Conservation (phyloP, 768 basidiomycete species). For the Mycena haematopus region DNA sequence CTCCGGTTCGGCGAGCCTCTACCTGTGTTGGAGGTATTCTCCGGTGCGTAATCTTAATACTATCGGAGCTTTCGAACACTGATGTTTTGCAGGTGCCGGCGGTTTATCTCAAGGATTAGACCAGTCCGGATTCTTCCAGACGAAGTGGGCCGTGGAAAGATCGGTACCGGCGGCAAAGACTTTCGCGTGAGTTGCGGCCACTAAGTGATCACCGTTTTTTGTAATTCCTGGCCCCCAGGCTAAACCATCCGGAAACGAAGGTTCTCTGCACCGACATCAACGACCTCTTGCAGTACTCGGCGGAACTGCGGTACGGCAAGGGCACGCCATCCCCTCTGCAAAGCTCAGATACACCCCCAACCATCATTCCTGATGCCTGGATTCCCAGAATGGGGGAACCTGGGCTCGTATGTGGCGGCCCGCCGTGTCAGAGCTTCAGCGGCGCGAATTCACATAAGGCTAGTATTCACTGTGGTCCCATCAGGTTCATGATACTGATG, state of each 20-base stretch:
- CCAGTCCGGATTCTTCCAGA: slow-evolving; percentile 65
- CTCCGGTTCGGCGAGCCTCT: slow-evolving; percentile 49
- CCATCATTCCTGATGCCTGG: slow-evolving; percentile 39
- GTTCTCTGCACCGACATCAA: slow-evolving; percentile 76
- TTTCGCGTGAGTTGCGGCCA: slow-evolving; percentile 52
- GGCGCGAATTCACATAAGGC: slow-evolving; percentile 68
- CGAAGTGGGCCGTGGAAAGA: slow-evolving; percentile 73
- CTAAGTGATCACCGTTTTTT: slow-evolving; percentile 5
- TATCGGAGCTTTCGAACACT: not conserved
- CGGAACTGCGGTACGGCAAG: slow-evolving; percentile 41
- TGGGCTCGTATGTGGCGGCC: slow-evolving; percentile 79
- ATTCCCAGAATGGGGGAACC: slow-evolving; percentile 68
- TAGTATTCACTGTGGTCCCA: slow-evolving; percentile 23
- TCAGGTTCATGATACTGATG: not conserved
- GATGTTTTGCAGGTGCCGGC: slow-evolving; percentile 62
- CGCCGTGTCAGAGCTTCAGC: slow-evolving; percentile 80
- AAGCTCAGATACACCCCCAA: slow-evolving; percentile 46
- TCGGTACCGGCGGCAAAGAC: slow-evolving; percentile 68
- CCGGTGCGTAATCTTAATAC: slow-evolving; percentile 50
- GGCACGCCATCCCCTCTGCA: slow-evolving; percentile 42
- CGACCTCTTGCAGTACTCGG: slow-evolving; percentile 46
- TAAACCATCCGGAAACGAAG: slow-evolving; percentile 62
- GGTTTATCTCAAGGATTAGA: slow-evolving; percentile 75
- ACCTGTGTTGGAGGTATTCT: slow-evolving; percentile 70
- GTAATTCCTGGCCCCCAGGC: slow-evolving; percentile 46